Conservation (phyloP, 495 filamentous ascomycete genomes). For the Aspergillus heteromorphus region DNA sequence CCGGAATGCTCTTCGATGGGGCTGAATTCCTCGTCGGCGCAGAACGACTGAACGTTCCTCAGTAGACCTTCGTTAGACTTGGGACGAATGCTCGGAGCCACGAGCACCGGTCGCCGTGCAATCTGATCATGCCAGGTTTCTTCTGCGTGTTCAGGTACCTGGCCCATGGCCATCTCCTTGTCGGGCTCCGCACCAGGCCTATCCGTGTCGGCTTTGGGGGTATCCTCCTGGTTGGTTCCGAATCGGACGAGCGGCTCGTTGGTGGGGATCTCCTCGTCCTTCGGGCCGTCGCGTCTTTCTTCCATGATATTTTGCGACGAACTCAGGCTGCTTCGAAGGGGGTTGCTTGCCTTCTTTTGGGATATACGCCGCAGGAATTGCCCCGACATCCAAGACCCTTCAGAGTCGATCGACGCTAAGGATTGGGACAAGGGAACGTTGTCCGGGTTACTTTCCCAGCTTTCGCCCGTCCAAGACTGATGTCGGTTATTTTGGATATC, state of each 20-base stretch:
- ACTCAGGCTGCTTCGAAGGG: slow-evolving; percentile 40
- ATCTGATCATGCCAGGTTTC: slow-evolving; percentile 51
- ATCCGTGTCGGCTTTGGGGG: slow-evolving; percentile 34
- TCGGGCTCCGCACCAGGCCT: slow-evolving; percentile 27
- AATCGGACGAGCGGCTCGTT: slow-evolving; percentile 60
- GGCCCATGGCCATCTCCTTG: slow-evolving; percentile 18
- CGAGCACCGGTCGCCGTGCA: slow-evolving; percentile 48
- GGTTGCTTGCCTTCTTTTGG: slow-evolving; percentile 35
- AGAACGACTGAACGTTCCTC: slow-evolving; percentile 48
- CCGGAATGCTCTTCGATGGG: slow-evolving; percentile 32
- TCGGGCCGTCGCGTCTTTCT: slow-evolving; percentile 21
- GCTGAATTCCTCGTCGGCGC: slow-evolving; percentile 38
- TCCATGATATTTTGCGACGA: slow-evolving; percentile 32
- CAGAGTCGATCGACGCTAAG: slow-evolving; percentile 80
- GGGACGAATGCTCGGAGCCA: slow-evolving; percentile 40
- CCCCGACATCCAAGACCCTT: slow-evolving; percentile 89
- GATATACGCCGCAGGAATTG: slow-evolving; percentile 51
- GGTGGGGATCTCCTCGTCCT: slow-evolving; percentile 44
- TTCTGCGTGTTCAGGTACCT: slow-evolving; percentile 17
- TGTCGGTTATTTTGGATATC: slow-evolving; percentile 26
- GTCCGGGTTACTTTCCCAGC: slow-evolving; percentile 27
- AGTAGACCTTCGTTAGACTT: slow-evolving; percentile 66
- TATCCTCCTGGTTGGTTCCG: slow-evolving; percentile 31
- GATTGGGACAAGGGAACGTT: slow-evolving; percentile 60
- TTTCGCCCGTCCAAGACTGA: slow-evolving; percentile 31